A percentile compares a stretch with the other conserved stretches of the same genome.
Conservation (phyloP, 345 rosid genomes). For the Arabidopsis arenosa region DNA sequence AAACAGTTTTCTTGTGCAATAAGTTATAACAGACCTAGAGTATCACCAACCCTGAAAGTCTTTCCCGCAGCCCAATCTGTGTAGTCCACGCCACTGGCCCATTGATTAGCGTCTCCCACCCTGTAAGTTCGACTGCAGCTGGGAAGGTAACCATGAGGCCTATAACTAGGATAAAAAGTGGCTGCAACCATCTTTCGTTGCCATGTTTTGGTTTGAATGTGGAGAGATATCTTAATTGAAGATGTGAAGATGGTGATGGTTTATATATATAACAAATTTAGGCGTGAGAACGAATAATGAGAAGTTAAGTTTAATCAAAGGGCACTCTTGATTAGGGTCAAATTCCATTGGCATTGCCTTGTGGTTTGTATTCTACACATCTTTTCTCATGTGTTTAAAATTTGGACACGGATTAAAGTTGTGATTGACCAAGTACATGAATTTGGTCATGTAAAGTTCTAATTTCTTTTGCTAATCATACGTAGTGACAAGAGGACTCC, state of each 20-base stretch:
- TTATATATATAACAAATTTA: neutral
- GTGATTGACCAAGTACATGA: neutral
- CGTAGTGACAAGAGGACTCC: neutral
- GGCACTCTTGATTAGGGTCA: slow-evolving; percentile 9
- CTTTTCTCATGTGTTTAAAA: neutral
- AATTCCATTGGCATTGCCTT: slow-evolving; percentile 2
- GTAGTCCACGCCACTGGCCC: slow-evolving; percentile 32
- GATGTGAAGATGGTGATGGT: neutral
- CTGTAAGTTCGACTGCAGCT: neutral
- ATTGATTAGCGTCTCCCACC: slow-evolving; percentile 22
- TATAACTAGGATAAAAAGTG: slow-evolving; percentile 14
- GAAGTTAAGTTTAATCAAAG: neutral
- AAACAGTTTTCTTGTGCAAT: neutral
- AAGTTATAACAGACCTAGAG: slow-evolving; percentile 33
- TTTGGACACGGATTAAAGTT: neutral
- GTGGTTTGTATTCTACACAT: slow-evolving; percentile 20
- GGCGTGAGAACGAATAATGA: neutral
- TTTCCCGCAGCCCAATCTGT: slow-evolving; percentile 35
- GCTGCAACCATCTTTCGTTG: neutral
- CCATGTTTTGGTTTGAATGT: slow-evolving; percentile 10
- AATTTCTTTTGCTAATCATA: neutral
- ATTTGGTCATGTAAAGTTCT: neutral
- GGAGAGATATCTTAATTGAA: neutral
- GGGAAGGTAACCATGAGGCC: slow-evolving; percentile 26
- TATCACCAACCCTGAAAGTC: slow-evolving; percentile 47